These are phyloP conservation scores for Rhodomyrtus psidioides DNA, from an alignment of 441 rosid species.

Conservation along the genomic window DNA sequence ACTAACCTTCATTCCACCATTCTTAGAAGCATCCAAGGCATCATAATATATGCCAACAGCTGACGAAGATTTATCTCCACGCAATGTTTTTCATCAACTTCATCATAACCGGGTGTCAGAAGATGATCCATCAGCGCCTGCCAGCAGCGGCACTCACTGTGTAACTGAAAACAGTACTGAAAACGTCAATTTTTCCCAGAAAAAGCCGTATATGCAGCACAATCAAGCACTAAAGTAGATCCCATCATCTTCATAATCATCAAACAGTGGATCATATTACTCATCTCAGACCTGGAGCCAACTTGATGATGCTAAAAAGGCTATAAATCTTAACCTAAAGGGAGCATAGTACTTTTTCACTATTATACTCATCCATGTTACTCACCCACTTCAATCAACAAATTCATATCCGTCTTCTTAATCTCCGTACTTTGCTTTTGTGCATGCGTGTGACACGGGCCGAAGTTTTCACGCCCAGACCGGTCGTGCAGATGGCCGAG, in stretches of 20 bases:
- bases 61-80: constrained; percentile 24
- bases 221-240: not conserved
- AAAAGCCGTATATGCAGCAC: not conserved
- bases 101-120: constrained; percentile 32
- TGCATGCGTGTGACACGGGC: too few relatives aligned
- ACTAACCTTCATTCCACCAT: constrained; percentile 37
- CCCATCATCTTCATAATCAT: not conserved
- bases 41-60: constrained; percentile 57
- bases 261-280: not conserved
- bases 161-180: constrained; percentile 29
- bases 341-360: too few relatives aligned
- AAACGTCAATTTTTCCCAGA: not conserved
- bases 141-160: constrained; percentile 65
- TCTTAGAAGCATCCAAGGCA: constrained; percentile 79
- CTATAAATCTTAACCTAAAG: not conserved
- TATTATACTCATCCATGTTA: too few relatives aligned
- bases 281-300: not conserved
- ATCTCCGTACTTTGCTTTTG: too few relatives aligned
- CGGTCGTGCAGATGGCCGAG: too few relatives aligned
- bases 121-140: constrained; percentile 58
- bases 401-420: too few relatives aligned
- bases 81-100: constrained; percentile 22
- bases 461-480: too few relatives aligned
- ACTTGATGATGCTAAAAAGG: not conserved
- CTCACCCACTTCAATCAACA: too few relatives aligned